These are phyloP conservation scores for Vitis hybrid DNA, from an alignment of 177 flowering plant species.

Conservation along the genomic window DNA sequence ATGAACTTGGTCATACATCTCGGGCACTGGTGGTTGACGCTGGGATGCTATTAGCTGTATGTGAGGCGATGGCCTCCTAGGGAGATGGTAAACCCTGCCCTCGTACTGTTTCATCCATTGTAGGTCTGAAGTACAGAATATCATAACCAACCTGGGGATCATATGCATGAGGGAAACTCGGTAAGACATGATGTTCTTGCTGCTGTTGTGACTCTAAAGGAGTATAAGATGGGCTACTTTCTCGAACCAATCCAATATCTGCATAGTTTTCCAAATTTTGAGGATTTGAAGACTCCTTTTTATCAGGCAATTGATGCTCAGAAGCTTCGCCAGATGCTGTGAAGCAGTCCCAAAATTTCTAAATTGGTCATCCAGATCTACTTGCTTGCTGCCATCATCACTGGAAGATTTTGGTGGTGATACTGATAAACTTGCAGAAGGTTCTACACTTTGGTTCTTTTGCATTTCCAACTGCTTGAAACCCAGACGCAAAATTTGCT, in stretches of 20 bases:
- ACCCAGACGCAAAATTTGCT: slow-evolving; percentile 34
- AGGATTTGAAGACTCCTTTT: slow-evolving; percentile 49
- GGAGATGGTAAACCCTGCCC: slow-evolving; percentile 66
- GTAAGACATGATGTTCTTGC: slow-evolving; percentile 51
- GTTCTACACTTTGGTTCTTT: slow-evolving; percentile 42
- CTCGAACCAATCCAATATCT: slow-evolving; percentile 63
- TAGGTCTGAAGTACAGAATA: slow-evolving; percentile 64
- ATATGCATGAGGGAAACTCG: slow-evolving; percentile 77
- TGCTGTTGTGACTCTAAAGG: slow-evolving; percentile 61
- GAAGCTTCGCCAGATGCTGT: slow-evolving; percentile 48
- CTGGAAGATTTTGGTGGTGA: slow-evolving; percentile 41
- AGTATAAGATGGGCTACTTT: slow-evolving; percentile 47
- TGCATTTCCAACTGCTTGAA: slow-evolving; percentile 24
- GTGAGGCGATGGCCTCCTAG: slow-evolving; percentile 68
- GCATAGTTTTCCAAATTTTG: slow-evolving; percentile 53
- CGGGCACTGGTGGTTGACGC: slow-evolving; percentile 50
- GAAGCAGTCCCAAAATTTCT: slow-evolving; percentile 55
- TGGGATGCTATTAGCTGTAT: slow-evolving; percentile 52
- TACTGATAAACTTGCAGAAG: slow-evolving; percentile 44
- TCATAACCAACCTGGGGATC: slow-evolving; percentile 72
- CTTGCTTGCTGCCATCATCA: slow-evolving; percentile 45
- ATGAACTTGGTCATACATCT: slow-evolving; percentile 90
- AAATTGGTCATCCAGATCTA: slow-evolving; percentile 45
- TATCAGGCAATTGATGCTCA: slow-evolving; percentile 53
- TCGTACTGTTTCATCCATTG: slow-evolving; percentile 60